These are phyloP conservation scores for Medicago arabica DNA, from an alignment of 306 rosid genomes.

Conservation along the genomic window DNA sequence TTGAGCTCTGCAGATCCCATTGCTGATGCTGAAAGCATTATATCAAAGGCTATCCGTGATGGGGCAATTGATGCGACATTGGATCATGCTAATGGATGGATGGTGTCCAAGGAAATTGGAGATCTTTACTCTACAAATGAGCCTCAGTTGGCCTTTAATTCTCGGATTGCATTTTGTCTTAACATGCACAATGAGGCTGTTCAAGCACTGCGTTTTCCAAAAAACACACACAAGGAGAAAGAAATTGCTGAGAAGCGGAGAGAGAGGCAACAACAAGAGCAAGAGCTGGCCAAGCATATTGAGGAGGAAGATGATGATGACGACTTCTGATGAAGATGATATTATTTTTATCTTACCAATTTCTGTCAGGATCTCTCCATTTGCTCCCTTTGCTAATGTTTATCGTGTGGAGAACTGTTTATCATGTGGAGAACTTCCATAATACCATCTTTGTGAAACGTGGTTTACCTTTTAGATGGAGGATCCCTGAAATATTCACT, in stretches of 20 bases:
- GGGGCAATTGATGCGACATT: conserved; percentile 77
- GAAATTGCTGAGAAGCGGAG: conserved; percentile 63
- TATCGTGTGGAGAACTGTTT: conserved; percentile 36
- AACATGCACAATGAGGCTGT: conserved; percentile 93
- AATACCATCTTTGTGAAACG: conserved; percentile 26
- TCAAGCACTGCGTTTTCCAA: conserved; percentile 69
- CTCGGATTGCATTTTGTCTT: conserved; percentile 93
- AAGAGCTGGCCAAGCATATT: conserved; percentile 67
- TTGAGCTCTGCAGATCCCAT: conserved; percentile 80
- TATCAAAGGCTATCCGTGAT: conserved; percentile 94
- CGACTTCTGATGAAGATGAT: conserved; percentile 47
- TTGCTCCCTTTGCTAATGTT: conserved; percentile 23
- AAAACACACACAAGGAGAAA: conserved; percentile 63
- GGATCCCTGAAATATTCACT: conserved; percentile 33
- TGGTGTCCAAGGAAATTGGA: conserved; percentile 96
- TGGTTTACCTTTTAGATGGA: conserved; percentile 22
- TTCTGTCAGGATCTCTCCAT: conserved; percentile 36
- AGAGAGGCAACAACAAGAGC: conserved; percentile 71
- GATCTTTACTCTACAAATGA: conserved; percentile 92
- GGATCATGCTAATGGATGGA: conserved; percentile 84
- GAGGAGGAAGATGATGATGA: conserved; percentile 71
- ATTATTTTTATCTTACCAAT: background rate
- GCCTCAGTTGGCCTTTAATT: conserved; percentile 90
- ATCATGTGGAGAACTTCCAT: conserved; percentile 33
- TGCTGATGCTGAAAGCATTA: conserved; percentile 89